Evolutionary conservation across 164 flowering plant genomes (phyloP).

Genomic region (Dillenia turbinata): DNA sequence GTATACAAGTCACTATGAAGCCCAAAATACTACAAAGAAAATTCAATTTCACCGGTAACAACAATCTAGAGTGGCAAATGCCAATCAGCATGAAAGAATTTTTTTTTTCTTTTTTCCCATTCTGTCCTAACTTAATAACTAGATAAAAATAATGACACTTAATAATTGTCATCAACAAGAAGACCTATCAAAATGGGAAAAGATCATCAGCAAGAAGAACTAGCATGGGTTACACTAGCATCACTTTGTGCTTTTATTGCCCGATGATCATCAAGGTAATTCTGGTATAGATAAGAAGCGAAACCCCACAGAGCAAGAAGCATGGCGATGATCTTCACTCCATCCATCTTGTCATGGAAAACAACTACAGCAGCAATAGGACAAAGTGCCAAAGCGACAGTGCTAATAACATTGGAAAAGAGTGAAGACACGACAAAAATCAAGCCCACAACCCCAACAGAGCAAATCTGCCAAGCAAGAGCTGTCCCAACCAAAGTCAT

Average conservation of each 20-base stretch:
- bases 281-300: constrained; percentile 28
- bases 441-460: constrained; percentile 25
- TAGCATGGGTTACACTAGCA: background rate
- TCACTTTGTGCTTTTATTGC: constrained; percentile 5
- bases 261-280: constrained; percentile 25
- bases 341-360: constrained; percentile 33
- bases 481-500: constrained; percentile 29
- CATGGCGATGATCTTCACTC: constrained; percentile 31
- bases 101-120: no score
- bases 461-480: constrained; percentile 27
- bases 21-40: no score
- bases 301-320: constrained; percentile 37
- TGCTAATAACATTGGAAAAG: constrained; percentile 34
- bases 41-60: no score
- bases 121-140: no score
- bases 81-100: no score
- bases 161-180: no score
- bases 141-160: no score
- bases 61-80: no score
- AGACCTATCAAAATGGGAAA: no score
- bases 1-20: no score
- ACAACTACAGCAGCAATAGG: constrained; percentile 32
- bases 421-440: constrained; percentile 33
- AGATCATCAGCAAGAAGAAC: background rate
- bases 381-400: constrained; percentile 23